These are phyloP conservation scores for Leucocoprinus birnbaumii DNA, from an alignment of 768 basidiomycete species.

Conservation along the genomic window DNA sequence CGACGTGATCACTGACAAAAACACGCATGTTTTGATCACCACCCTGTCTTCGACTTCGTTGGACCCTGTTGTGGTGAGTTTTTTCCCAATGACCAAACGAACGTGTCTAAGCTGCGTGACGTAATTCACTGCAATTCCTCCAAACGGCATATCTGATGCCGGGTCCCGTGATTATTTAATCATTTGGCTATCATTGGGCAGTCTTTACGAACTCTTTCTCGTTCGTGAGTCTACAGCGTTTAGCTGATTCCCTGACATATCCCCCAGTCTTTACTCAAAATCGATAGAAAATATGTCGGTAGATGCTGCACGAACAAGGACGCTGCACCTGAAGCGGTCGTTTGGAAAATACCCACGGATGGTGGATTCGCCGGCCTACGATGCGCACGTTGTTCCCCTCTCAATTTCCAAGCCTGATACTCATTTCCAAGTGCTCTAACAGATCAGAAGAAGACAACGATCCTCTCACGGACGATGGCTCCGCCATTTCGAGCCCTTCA, in stretches of 20 bases:
- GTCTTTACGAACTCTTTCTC: no score
- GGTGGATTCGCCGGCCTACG: constrained; percentile 73
- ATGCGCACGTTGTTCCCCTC: constrained; percentile 46
- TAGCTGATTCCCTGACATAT: not conserved
- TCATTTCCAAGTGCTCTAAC: constrained; percentile 18
- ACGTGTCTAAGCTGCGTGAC: no score
- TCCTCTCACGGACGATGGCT: constrained; percentile 75
- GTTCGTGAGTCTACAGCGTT: not conserved
- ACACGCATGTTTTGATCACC: no score
- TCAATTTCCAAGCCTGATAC: not conserved
- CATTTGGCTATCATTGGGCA: no score
- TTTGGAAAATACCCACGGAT: constrained; percentile 65
- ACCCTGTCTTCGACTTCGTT: no score
- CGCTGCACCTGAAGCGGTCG: constrained; percentile 58
- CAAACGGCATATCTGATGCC: constrained; percentile 1
- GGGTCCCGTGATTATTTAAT: constrained; percentile 1
- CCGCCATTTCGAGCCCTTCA: constrained; percentile 46
- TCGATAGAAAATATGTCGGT: constrained; percentile 21
- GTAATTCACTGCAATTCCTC: not conserved
- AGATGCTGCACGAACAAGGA: constrained; percentile 31
- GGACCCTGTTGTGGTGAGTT: no score
- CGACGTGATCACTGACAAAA: no score
- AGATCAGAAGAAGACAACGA: constrained; percentile 90
- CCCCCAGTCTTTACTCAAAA: not conserved
- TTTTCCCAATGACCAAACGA: no score